A percentile compares a stretch with the other conserved stretches of the same genome.
phyloP scores from a whole-genome alignment of 306 rosid species.

The Macrotyloma uniflorum region DNA sequence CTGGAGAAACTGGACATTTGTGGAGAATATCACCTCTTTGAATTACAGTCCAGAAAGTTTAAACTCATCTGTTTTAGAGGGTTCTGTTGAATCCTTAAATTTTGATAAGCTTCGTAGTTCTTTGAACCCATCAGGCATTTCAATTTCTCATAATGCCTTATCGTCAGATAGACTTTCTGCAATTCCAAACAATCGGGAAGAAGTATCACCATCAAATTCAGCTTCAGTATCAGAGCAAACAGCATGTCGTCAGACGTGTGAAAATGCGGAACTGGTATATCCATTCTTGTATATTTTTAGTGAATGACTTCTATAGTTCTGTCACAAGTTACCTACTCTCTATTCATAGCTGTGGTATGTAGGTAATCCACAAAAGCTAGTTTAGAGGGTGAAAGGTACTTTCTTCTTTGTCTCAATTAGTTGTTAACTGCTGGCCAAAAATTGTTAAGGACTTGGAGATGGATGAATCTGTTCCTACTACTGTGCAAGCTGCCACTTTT shows the following conservation, averaged over 20 bases:
- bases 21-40: constrained; percentile 36
- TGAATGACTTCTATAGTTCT: neutral
- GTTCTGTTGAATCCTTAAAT: constrained; percentile 62
- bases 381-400: neutral
- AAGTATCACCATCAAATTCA: constrained; percentile 34
- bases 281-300: constrained; percentile 31
- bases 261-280: constrained; percentile 53
- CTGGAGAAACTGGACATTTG: constrained; percentile 75
- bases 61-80: constrained; percentile 50
- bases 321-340: constrained; percentile 6
- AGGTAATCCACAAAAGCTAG: constrained; percentile 21
- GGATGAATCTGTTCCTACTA: constrained; percentile 37
- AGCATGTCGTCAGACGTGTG: constrained; percentile 26
- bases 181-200: constrained; percentile 45
- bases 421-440: constrained; percentile 34
- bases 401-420: constrained; percentile 11
- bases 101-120: constrained; percentile 51
- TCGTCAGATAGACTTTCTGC: constrained; percentile 45
- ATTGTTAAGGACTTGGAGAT: constrained; percentile 44
- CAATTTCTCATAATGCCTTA: constrained; percentile 35
- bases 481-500: constrained; percentile 46
- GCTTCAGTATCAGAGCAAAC: constrained; percentile 32
- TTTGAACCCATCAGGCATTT: constrained; percentile 36
- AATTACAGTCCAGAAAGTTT: constrained; percentile 39
- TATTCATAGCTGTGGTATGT: neutral